Conservation (phyloP, 352 stramenopile species). For the Globisporangium alternatum region DNA sequence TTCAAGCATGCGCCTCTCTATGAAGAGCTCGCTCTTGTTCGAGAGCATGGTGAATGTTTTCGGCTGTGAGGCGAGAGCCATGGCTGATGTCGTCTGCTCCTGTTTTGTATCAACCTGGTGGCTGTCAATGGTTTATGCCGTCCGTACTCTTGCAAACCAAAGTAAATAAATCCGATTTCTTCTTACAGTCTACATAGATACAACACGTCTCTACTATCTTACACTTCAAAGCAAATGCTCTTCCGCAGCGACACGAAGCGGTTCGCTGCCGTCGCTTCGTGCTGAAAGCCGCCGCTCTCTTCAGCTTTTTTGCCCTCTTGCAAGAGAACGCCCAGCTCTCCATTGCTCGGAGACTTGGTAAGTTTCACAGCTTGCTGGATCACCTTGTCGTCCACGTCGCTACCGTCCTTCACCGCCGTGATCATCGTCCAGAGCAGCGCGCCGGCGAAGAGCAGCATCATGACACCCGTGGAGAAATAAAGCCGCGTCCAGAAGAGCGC, state of each 20-base stretch:
- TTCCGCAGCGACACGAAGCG: constrained; percentile 16
- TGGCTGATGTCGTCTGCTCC: too few relatives aligned
- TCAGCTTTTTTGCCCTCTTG: background rate
- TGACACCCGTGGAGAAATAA: constrained; percentile 27
- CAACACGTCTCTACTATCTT: constrained; percentile 13
- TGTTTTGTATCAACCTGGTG: too few relatives aligned
- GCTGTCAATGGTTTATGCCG: too few relatives aligned
- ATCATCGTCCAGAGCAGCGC: constrained; percentile 37
- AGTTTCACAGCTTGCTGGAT: constrained; percentile 13
- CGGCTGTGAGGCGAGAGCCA: too few relatives aligned
- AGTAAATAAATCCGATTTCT: background rate
- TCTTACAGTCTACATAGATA: too few relatives aligned
- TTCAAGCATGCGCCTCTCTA: too few relatives aligned
- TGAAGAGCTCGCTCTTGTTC: too few relatives aligned
- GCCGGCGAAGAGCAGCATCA: constrained; percentile 32
- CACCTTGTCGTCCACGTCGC: constrained; percentile 17
- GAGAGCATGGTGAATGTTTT: too few relatives aligned
- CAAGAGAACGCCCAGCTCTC: background rate
- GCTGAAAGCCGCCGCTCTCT: background rate
- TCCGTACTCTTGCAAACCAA: background rate
- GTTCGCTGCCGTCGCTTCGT: background rate
- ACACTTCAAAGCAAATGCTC: constrained; percentile 37
- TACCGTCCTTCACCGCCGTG: constrained; percentile 18
- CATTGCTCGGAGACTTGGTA: background rate
- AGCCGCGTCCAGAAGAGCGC: constrained; percentile 40